Conservation (phyloP, 2,329 filamentous ascomycete species). For the Ceratocystis cubensis region DNA sequence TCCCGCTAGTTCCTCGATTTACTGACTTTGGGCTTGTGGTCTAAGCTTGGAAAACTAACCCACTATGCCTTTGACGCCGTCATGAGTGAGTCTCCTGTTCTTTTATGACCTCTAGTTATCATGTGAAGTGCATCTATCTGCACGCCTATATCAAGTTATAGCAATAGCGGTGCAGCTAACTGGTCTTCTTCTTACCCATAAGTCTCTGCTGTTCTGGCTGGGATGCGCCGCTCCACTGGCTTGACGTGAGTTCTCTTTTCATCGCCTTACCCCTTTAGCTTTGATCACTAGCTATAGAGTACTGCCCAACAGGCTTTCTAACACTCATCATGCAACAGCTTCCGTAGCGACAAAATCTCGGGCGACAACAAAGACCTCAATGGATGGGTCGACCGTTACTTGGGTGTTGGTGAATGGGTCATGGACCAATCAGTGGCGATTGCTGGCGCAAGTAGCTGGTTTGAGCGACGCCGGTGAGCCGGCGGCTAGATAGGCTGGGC, state of each 20-base stretch:
- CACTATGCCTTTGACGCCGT: conserved; percentile 97
- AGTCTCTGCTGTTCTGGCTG: conserved; percentile 94
- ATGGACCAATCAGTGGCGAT: conserved; percentile 96
- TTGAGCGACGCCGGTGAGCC: conserved; percentile 70
- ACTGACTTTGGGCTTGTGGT: conserved; percentile 55
- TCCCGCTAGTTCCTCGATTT: conserved; percentile 47
- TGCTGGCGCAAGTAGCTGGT: conserved; percentile 76
- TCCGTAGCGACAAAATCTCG: conserved; percentile 73
- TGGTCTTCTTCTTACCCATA: conserved; percentile 7
- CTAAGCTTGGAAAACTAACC: conserved; percentile 80
- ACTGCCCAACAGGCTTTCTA: not conserved
- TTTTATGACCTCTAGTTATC: not conserved
- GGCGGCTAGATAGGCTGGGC: not conserved
- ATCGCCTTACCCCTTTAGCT: conserved; percentile 19
- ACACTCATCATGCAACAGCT: conserved; percentile 38
- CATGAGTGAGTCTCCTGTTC: conserved; percentile 49
- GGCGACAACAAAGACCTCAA: conserved; percentile 69
- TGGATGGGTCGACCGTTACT: conserved; percentile 85
- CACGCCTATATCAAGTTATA: too few relatives aligned
- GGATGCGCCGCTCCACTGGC: conserved; percentile 93
- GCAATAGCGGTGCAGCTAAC: too few relatives aligned
- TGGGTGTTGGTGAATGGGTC: conserved; percentile 90
- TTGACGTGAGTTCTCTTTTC: conserved; percentile 64
- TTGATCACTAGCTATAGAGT: too few relatives aligned
- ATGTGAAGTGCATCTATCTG: too few relatives aligned